Base-by-base conservation (phyloP, 2,329 filamentous ascomycete genomes). In the Cytospora chrysosperma region DNA sequence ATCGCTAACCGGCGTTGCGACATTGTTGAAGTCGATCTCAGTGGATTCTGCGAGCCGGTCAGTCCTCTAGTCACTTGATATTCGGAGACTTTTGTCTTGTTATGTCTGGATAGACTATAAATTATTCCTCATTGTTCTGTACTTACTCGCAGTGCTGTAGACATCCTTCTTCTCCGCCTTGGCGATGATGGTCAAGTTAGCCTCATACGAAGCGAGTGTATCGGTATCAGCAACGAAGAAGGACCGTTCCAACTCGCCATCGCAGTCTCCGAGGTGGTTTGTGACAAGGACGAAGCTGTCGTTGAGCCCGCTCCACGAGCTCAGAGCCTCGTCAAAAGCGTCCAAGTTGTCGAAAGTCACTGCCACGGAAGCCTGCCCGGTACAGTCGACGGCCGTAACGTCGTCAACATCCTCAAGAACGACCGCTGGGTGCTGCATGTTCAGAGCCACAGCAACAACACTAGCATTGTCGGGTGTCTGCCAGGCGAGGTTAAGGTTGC, bases 331-430 rank as follows among this genome's bases (percentile, higher is more conserved):
- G 34, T 66, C 28, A 57, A 69, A 70, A 34, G 62, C 56, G 6
- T 69, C 68, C 10, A 57, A 61, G 7, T 54, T 59, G 56, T 59
- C 66, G 61, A 70, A 69, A 27, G 69, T 66, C 49, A 70, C 54
- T 32, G 69, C 62, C 52, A 70, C 85, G 26, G 83, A 81, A 17
- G 79, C 74, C 26, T 81, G 61, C 13, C 64, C 82, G 71, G 86
- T 86, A 68, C 84, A 87, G 54, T 78, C 71, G 61, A 87, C 75
- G 1, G 83, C 86, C 13, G 79, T 77, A 10, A 85, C 65, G 4
- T 78, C 85, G 27, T 84, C 85, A 40, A 70, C 55, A 50, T 70
- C 69, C 63, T 70, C 69, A 30, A 69, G 69, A 15, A 66, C 54
- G n/a, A 70, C 68, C 8, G 68, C 64, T 3, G 68, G 63, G 43